Evolutionary conservation across 2,329 filamentous ascomycete species (phyloP).

Genomic region (Coleophoma eucalyptorum): DNA sequence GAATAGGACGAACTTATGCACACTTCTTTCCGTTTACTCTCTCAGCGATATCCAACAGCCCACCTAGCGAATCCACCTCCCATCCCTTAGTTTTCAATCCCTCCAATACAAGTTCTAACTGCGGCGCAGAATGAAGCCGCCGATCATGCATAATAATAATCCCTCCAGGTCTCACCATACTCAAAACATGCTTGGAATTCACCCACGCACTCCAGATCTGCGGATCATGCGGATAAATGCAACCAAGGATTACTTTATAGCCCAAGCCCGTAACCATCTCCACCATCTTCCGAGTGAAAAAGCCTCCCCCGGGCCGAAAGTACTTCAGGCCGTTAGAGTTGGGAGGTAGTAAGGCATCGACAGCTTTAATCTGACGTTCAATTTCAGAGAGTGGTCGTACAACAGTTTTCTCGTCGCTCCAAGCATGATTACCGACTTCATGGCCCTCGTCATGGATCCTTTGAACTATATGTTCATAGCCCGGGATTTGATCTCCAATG

Average conservation of each 20-base stretch:
- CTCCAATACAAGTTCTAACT: slow-evolving; percentile 70
- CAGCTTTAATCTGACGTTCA: slow-evolving; percentile 56
- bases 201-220: slow-evolving; percentile 67
- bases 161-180: slow-evolving; percentile 71
- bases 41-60: slow-evolving; percentile 45
- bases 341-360: slow-evolving; percentile 47
- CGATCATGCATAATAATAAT: slow-evolving; percentile 87
- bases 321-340: slow-evolving; percentile 54
- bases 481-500: slow-evolving; percentile 68
- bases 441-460: slow-evolving; percentile 58
- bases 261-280: slow-evolving; percentile 53
- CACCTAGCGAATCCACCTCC: slow-evolving; percentile 65
- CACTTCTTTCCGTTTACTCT: background rate
- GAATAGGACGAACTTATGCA: no score
- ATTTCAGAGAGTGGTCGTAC: slow-evolving; percentile 57
- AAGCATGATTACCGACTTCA: slow-evolving; percentile 83
- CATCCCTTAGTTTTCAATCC: slow-evolving; percentile 69
- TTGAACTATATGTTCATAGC: slow-evolving; percentile 48
- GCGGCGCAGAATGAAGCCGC: slow-evolving; percentile 76
- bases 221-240: slow-evolving; percentile 88
- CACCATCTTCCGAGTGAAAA: slow-evolving; percentile 73
- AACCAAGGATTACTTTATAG: slow-evolving; percentile 74
- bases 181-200: slow-evolving; percentile 77
- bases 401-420: slow-evolving; percentile 77
- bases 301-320: slow-evolving; percentile 81